Conservation (phyloP, 805 yeast genomes). For the Brettanomyces naardenensis region DNA sequence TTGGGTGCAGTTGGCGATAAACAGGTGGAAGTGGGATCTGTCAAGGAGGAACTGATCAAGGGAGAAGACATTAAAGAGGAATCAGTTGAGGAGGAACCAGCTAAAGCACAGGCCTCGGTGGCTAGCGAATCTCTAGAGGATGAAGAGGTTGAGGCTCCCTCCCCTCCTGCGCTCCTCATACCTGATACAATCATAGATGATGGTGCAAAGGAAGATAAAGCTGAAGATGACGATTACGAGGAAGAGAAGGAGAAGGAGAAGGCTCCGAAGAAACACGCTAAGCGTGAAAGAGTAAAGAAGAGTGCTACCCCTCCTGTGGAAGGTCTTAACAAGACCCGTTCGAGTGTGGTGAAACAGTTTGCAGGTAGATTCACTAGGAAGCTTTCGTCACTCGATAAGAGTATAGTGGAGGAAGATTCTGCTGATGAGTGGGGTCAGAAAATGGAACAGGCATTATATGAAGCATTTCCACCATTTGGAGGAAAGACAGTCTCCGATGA, state of each 20-base stretch:
- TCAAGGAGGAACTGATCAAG: too few species aligned
- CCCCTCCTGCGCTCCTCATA: slow-evolving; percentile 7
- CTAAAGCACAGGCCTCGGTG: not conserved
- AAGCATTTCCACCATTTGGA: slow-evolving; percentile 16
- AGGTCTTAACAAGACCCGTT: slow-evolving; percentile 29
- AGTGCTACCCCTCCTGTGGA: slow-evolving; percentile 5
- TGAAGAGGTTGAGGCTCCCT: not conserved
- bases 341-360: slow-evolving; percentile 46
- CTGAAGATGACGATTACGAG: slow-evolving; percentile 10
- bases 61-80: too few species aligned
- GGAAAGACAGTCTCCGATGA: slow-evolving; percentile 17
- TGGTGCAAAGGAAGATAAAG: slow-evolving; percentile 6
- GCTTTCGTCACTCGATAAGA: slow-evolving; percentile 27
- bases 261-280: slow-evolving; percentile 2
- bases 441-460: slow-evolving; percentile 44
- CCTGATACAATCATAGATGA: slow-evolving; percentile 2
- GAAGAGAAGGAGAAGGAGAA: slow-evolving; percentile 3
- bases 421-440: slow-evolving; percentile 41
- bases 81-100: too few species aligned
- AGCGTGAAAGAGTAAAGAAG: slow-evolving; percentile 1
- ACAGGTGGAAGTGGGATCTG: slow-evolving; percentile 1
- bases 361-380: slow-evolving; percentile 33
- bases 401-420: slow-evolving; percentile 19
- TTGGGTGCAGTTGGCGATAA: slow-evolving; percentile 6
- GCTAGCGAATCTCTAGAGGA: too few species aligned